Base-by-base conservation (phyloP, 129 eudicot species). In the Escallonia rubra region DNA sequence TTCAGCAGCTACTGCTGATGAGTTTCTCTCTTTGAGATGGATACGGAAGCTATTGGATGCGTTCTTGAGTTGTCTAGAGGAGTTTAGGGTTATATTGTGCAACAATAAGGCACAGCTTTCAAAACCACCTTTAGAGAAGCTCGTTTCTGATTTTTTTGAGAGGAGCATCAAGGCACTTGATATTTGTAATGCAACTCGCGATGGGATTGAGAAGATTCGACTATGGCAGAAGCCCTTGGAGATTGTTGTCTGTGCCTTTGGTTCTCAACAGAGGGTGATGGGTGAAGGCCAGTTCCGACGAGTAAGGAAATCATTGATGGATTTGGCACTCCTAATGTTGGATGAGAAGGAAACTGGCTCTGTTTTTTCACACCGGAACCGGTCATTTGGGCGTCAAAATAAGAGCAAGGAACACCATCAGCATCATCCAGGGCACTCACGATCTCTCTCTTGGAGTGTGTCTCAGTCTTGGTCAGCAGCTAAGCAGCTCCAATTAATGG, bases 361-460 rank as follows among this genome's bases (percentile, higher is more conserved):
- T 9, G 71, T 81, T 10, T 74, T 83, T 46, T 83, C 93, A 2
- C 79, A 81, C 10, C 69, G 90, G 41, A 85, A 91, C 82, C 71
- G 95, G 52, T 87, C 95, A 12, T 87, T 90, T 47, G 90, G 84
- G n/a, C 96, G 88, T 12, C 82, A 76, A 9, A 74, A 71, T 50
- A 86, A 87, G 75, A 73, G 72, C 42, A 90, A 84, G 79, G 89
- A 90, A n/a, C 41, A 64, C 58, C 59, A 63, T 12, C 70, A 65
- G 58, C 79, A 75, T 38, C 76, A 74, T 9, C 82, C 89, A 4
- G 95, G 95, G 3, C 97, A 90, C 71, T 67, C 95, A 0, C 68
- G 80, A 39, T 91, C 97, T 6, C 84, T 85, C 6, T 91, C 97
- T 11, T 91, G 97, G 97, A 91, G 97, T 66, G 97, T 91, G 10